Base-by-base conservation (phyloP, 2,329 filamentous ascomycete genomes). In the Monosporascus cannonballus region DNA sequence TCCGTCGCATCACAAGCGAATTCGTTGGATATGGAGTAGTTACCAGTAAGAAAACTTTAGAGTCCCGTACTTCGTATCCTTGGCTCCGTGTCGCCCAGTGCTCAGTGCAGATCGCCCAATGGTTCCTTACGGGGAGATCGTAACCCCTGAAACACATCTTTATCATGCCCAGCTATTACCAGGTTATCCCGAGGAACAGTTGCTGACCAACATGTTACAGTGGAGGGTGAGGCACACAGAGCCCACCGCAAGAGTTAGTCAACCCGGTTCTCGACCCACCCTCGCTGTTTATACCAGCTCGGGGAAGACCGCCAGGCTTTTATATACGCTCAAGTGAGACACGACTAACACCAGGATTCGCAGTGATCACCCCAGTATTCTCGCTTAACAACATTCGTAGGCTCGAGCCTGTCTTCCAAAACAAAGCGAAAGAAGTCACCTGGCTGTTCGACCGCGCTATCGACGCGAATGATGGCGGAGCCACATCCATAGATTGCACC, bases 161-260 rank as follows among this genome's bases (percentile, higher is more conserved):
- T 1, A n/a, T 7, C 25, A 7, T 25, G 25, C 25, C 25, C 25
- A 25, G 25, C 6, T 25, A 25, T 25, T 25, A 30, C 27, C 27
- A 4, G 27, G 27, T 4, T 30, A 30, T 30, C 27, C 9, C 8
- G 15, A 42, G 18, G 39, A 42, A 22, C n/a, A 42, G 9, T n/a
- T 42, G 11, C n/a, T 42, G 14, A 42, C n/a, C n/a, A 20, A 20
- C 18, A 42, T 45, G 46, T 56, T n/a, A 15, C 52, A 20, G 54
- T 56, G 55, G 55, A 56, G 17, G 50, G 52, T 30, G 50, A 54
- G 9, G 52, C 42, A 49, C 55, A 56, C 11, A 49, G 45, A 30
- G 49, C 52, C n/a, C 54, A 54, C 46, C 50, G 52, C 25, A 56
- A 52, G 48, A 54, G 42, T 45, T 25, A 30, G 42, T 45, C 7